phyloP scores from a whole-genome alignment of 192 early-diverging fungal genomes.

The Coemansia sp. region DNA sequence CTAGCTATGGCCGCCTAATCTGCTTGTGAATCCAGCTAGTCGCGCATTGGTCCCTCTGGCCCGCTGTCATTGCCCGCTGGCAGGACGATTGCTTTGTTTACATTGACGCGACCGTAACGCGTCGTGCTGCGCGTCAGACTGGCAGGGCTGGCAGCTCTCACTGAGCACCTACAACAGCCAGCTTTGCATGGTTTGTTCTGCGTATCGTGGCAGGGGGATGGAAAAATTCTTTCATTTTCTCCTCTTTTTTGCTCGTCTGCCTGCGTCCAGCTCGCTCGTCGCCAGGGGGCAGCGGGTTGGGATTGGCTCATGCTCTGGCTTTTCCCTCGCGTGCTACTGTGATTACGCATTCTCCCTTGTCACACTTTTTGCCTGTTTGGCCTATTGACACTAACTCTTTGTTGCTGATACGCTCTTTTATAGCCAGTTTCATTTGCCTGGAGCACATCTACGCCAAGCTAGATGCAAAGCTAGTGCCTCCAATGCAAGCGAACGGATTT shows the following conservation, averaged over 20 bases:
- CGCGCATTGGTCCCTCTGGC: background rate
- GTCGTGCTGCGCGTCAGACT: conserved; percentile 1
- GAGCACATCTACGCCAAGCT: background rate
- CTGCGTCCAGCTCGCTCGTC: conserved; percentile 17
- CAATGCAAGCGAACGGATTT: conserved; percentile 54
- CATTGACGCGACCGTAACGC: conserved; percentile 13
- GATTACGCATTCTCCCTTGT: conserved; percentile 5
- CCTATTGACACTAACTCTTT: background rate
- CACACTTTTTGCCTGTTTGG: too few relatives aligned
- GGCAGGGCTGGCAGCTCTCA: background rate
- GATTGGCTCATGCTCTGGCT: conserved; percentile 12
- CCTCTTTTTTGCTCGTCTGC: conserved; percentile 4
- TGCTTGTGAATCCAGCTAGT: background rate
- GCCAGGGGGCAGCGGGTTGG: conserved; percentile 5
- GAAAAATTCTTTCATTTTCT: conserved; percentile 5
- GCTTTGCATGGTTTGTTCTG: background rate
- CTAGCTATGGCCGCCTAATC: background rate
- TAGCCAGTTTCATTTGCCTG: conserved; percentile 3
- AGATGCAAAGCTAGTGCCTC: conserved; percentile 11
- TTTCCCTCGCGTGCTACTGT: conserved; percentile 8
- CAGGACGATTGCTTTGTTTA: background rate
- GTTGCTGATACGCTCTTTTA: background rate
- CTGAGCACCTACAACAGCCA: background rate
- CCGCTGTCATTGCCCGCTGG: background rate
- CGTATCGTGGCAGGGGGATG: background rate